phyloP scores from a whole-genome alignment of 208 protist species.

The Trichomonas vaginalis region DNA sequence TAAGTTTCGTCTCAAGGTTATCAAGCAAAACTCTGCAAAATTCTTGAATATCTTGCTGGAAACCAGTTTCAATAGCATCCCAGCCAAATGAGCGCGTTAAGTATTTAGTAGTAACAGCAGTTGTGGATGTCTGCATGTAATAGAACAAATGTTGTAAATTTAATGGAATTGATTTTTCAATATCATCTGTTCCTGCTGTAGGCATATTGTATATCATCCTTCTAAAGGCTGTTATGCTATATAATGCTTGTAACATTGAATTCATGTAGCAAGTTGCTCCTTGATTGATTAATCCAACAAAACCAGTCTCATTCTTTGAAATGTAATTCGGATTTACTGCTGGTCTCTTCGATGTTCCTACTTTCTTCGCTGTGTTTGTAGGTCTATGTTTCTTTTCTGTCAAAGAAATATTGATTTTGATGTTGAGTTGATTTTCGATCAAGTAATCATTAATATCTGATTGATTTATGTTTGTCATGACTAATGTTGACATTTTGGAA shows the following conservation, averaged over 20 bases:
- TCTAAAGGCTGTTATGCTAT: neutral
- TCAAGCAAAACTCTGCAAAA: neutral
- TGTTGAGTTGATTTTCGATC: neutral
- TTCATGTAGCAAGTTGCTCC: slow-evolving; percentile 17
- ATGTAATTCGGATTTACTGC: neutral
- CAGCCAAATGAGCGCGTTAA: neutral
- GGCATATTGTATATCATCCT: neutral
- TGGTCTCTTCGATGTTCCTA: neutral
- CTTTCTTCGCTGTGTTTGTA: neutral
- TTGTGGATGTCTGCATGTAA: neutral
- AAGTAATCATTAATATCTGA: neutral
- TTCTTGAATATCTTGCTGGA: slow-evolving; percentile 1
- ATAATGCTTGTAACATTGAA: neutral
- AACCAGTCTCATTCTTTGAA: slow-evolving; percentile 39
- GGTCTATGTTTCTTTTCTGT: neutral
- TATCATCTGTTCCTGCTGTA: neutral
- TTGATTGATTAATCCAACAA: neutral
- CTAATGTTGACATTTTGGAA: neutral
- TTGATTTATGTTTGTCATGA: neutral
- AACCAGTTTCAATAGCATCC: neutral
- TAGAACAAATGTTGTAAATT: neutral
- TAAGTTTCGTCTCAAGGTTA: neutral
- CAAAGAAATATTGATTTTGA: neutral
- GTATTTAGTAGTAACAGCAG: neutral
- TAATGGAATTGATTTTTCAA: slow-evolving; percentile 33